phyloP scores from a whole-genome alignment of 371 early-diverging fungal species.

The Enterocytospora artemiae region DNA sequence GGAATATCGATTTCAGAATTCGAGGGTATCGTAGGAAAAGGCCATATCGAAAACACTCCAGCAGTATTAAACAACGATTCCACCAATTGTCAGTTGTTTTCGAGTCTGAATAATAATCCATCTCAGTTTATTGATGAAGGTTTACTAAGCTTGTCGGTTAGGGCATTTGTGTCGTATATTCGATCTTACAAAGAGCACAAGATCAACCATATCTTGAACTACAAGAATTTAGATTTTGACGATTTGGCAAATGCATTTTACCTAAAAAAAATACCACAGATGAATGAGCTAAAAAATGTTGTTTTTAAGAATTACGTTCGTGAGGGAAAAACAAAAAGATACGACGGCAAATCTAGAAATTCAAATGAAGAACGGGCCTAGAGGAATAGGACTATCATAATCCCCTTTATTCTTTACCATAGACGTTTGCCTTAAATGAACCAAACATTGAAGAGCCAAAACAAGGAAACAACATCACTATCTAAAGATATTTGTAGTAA shows the following conservation, averaged over 20 bases:
- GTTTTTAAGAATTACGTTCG: not conserved
- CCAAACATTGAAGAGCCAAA: too few relatives aligned
- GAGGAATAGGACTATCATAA: not conserved
- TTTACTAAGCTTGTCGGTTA: slow-evolving; percentile 22
- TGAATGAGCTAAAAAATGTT: slow-evolving; percentile 43
- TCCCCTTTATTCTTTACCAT: not conserved
- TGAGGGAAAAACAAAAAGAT: not conserved
- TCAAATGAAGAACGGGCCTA: not conserved
- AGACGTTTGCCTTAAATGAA: too few relatives aligned
- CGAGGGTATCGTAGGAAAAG: not conserved
- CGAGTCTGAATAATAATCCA: too few relatives aligned
- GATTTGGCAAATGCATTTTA: slow-evolving; percentile 38
- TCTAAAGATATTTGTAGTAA: too few relatives aligned
- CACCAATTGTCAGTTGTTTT: too few relatives aligned
- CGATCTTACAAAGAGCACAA: slow-evolving; percentile 56
- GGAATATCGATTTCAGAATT: slow-evolving; percentile 1
- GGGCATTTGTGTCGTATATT: slow-evolving; percentile 57
- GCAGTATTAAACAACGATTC: not conserved
- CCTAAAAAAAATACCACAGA: slow-evolving; percentile 46
- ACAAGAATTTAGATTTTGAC: slow-evolving; percentile 49
- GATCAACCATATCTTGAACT: slow-evolving; percentile 50
- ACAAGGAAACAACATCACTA: too few relatives aligned
- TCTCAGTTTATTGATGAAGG: slow-evolving; percentile 10
- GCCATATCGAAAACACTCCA: not conserved
- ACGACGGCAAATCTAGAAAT: not conserved